Evolutionary conservation across 805 yeast genomes (phyloP), one percentile per base, ranked within the genome.

Genomic region (Saccharomycopsis sp.): DNA sequence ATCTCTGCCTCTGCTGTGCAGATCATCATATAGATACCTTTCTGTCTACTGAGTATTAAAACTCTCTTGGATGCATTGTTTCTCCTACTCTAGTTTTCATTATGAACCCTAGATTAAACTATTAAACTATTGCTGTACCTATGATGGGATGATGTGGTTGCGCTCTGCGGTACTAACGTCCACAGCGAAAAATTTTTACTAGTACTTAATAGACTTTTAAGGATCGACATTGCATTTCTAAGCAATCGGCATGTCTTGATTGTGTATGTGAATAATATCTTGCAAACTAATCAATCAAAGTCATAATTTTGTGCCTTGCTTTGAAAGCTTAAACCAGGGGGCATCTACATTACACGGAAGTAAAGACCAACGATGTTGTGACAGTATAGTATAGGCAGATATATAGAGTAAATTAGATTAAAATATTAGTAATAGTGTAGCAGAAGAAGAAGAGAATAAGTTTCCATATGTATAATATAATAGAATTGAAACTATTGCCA

Each of bases 271-370:
- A 44, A 44, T 44, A 44, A 44, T 17, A 44, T 44, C 19, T 44
- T 12, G 22, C 22, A n/a, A 44, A 44, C 22, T 19, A 44, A 44
- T 44, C 49, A 44, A 44, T 17, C 49, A n/a, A 44, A 44, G 22
- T 44, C 49, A 44, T 17, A 44, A 17, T 5, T 44, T 44, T 44
- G 49, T 44, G 49, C 49, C 49, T 44, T 44, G 49, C 49, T 44
- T 44, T 44, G 5, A 44, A 17, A 44, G 49, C 19, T 19, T 44
- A 44, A 44, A 17, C 19, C 19, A 44, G 22, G 12, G 22, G 8
- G 22, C 19, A 44, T 17, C 19, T 17, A 44, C 19, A 44, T 12
- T 44, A 44, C 7, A 44, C 12, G 14, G 41, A 35, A 14, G 22
- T 44, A 44, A 44, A 44, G 22, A 44, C 20, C 22, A 17, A n/a